Percentiles rank a stretch among this genome's conserved stretches.
These are phyloP conservation scores for Nemania sp. DNA, from an alignment of 2,329 filamentous ascomycete species.

Conservation along the genomic window DNA sequence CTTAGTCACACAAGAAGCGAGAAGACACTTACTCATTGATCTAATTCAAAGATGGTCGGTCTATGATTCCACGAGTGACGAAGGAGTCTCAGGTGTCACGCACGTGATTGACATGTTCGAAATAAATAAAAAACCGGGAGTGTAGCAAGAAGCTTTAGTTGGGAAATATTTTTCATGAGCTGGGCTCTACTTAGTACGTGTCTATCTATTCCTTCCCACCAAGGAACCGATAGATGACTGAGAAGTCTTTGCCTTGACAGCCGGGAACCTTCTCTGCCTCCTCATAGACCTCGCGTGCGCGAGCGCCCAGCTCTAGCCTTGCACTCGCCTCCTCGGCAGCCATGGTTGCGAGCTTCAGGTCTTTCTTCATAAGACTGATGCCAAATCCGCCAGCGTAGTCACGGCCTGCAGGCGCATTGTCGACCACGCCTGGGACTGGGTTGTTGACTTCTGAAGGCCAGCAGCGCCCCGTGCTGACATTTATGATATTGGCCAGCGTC, in stretches of 20 bases:
- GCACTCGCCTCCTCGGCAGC: slow-evolving; percentile 72
- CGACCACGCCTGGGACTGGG: slow-evolving; percentile 83
- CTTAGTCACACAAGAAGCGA: too few relatives aligned
- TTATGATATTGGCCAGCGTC: slow-evolving; percentile 83
- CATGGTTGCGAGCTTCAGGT: slow-evolving; percentile 72
- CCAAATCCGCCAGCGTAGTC: slow-evolving; percentile 82
- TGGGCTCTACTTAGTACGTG: too few relatives aligned
- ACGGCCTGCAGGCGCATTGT: slow-evolving; percentile 72
- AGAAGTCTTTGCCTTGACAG: slow-evolving; percentile 76
- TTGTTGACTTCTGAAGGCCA: slow-evolving; percentile 98
- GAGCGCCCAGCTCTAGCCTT: slow-evolving; percentile 65
- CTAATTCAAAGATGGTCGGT: too few relatives aligned
- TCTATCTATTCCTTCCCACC: slow-evolving; percentile 54
- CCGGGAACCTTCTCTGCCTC: slow-evolving; percentile 63
- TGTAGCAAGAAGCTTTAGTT: too few relatives aligned
- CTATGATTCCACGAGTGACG: too few relatives aligned
- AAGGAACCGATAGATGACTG: slow-evolving; percentile 77
- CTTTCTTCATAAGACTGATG: slow-evolving; percentile 79
- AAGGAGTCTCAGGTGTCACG: too few relatives aligned
- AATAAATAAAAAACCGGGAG: too few relatives aligned
- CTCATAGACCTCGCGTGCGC: slow-evolving; percentile 70
- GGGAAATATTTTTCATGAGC: too few relatives aligned
- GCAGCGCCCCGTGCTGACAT: slow-evolving; percentile 89
- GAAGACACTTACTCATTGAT: too few relatives aligned
- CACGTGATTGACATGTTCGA: too few relatives aligned